phyloP scores from a whole-genome alignment of 345 rosid species.

The Barbarea vulgaris region DNA sequence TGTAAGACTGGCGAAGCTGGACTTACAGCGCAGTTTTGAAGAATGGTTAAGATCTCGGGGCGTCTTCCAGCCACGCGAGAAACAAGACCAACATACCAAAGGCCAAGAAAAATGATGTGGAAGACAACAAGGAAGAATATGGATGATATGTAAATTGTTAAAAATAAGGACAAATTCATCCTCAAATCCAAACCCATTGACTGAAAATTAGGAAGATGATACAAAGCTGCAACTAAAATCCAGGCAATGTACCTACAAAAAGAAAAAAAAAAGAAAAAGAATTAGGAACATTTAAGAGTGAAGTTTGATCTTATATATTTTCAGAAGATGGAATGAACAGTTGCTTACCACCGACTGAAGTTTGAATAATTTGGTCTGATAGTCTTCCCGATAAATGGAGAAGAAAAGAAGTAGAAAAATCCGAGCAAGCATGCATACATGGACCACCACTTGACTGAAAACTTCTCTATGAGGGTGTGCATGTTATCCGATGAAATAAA shows the following conservation, averaged over 20 bases:
- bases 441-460: constrained; percentile 97
- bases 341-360: constrained; percentile 90
- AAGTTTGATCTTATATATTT: not conserved
- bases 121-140: constrained; percentile 89
- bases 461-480: constrained; percentile 90
- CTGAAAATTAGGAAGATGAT: constrained; percentile 99
- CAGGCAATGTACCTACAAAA: constrained; percentile 90
- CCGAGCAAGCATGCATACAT: constrained; percentile 98
- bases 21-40: constrained; percentile 96
- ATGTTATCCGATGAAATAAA: constrained; percentile 97
- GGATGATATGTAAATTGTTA: constrained; percentile 83
- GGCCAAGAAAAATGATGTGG: constrained; percentile 83
- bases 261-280: not conserved
- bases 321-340: constrained; percentile 7
- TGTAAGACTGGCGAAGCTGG: constrained; percentile 7
- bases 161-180: constrained; percentile 96
- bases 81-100: constrained; percentile 93
- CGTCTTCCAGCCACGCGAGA: constrained; percentile 94
- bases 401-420: constrained; percentile 97
- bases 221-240: constrained; percentile 97
- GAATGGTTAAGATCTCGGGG: constrained; percentile 87
- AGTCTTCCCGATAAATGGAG: constrained; percentile 95
- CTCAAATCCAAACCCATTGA: constrained; percentile 99
- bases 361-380: constrained; percentile 95
- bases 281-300: not conserved